These are phyloP conservation scores for Ophiostoma sp. DNA, from an alignment of 2,329 filamentous ascomycete genomes.

Conservation along the genomic window DNA sequence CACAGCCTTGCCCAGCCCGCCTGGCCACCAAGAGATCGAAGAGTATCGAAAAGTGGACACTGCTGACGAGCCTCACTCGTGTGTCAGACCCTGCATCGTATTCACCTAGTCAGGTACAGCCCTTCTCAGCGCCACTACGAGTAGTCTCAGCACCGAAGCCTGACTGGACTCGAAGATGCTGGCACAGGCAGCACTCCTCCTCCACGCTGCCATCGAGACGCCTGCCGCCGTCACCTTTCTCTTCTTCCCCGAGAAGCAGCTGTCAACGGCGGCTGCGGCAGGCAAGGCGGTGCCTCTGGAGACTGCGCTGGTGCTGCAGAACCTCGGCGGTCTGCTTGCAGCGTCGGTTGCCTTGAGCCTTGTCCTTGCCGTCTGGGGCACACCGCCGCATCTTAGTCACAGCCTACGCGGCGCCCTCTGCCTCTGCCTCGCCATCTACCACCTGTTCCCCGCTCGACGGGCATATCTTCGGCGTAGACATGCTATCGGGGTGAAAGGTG, in stretches of 20 bases:
- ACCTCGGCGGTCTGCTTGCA: constrained; percentile 44
- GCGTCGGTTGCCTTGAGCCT: constrained; percentile 42
- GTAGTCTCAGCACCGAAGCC: too few relatives aligned
- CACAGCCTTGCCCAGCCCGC: constrained; percentile 1
- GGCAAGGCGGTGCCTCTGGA: constrained; percentile 27
- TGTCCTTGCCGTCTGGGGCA: constrained; percentile 31
- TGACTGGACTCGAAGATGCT: constrained; percentile 6
- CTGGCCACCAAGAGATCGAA: neutral
- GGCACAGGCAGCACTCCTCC: constrained; percentile 21
- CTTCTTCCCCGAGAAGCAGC: constrained; percentile 38
- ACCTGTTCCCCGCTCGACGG: constrained; percentile 44
- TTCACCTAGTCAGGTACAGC: neutral
- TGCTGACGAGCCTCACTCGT: neutral
- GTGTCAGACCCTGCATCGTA: neutral
- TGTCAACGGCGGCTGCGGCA: constrained; percentile 33
- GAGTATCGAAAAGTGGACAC: neutral
- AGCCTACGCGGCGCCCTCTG: constrained; percentile 34
- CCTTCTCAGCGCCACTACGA: too few relatives aligned
- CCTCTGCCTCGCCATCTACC: constrained; percentile 43
- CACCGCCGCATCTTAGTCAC: neutral
- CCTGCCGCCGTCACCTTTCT: constrained; percentile 44
- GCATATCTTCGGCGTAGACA: constrained; percentile 36
- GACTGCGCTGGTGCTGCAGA: constrained; percentile 41
- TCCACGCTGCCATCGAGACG: constrained; percentile 25
- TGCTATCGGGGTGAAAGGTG: constrained; percentile 23